These are phyloP conservation scores for Rhodomyrtus psidioides DNA, from an alignment of 441 rosid genomes.

Conservation along the genomic window DNA sequence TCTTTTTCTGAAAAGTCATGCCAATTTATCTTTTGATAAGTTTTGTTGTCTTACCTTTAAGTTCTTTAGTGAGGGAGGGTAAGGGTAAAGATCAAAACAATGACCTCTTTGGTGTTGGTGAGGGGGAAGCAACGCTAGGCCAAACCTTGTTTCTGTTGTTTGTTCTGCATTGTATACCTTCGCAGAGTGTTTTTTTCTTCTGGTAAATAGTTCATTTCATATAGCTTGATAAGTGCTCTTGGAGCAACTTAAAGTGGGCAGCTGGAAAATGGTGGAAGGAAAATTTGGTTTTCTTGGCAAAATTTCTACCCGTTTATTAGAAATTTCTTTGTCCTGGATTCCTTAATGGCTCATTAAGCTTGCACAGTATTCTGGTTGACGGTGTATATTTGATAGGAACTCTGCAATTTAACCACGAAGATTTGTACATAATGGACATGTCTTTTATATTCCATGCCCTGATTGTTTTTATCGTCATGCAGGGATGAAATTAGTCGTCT, in stretches of 20 bases:
- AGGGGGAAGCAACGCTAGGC: background rate
- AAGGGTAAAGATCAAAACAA: background rate
- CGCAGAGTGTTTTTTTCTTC: background rate
- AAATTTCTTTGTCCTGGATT: background rate
- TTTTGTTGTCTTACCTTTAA: background rate
- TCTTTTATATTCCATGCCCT: background rate
- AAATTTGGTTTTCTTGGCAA: background rate
- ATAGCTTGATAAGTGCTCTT: background rate
- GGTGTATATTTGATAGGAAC: background rate
- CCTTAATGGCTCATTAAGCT: background rate
- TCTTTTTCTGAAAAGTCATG: background rate
- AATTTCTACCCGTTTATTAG: background rate
- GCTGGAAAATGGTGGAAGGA: background rate
- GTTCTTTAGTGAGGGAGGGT: background rate
- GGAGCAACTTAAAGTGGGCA: background rate
- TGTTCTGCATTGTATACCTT: background rate
- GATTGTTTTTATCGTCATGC: constrained; percentile 6
- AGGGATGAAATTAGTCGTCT: constrained; percentile 69
- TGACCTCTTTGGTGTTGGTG: background rate
- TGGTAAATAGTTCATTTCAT: background rate
- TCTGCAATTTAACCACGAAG: background rate
- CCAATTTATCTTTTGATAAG: background rate
- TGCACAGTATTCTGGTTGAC: background rate
- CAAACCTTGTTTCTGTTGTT: background rate
- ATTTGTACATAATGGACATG: background rate